Evolutionary conservation across 208 protist genomes (phyloP).

Genomic region (Trypanosomatidae sp.): DNA sequence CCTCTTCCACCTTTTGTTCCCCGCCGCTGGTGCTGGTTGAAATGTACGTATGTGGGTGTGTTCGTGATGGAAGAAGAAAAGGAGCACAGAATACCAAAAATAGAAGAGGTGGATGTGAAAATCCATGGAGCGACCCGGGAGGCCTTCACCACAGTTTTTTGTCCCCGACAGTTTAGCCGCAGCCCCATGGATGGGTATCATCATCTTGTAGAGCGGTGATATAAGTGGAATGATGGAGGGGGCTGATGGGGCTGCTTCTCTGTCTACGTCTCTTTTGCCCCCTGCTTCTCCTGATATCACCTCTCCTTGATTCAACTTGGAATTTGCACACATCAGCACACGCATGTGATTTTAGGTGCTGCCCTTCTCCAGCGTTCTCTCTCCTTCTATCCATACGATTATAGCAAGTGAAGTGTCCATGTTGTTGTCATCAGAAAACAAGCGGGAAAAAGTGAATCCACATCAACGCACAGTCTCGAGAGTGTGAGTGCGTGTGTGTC

Average conservation of each 20-base stretch:
- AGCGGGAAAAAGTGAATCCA: neutral
- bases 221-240: neutral
- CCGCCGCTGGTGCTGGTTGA: constrained; percentile 1
- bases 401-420: neutral
- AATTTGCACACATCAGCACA: neutral
- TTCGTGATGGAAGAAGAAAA: neutral
- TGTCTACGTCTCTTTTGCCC: neutral
- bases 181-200: neutral
- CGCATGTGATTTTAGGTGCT: constrained; percentile 1
- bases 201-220: neutral
- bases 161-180: neutral
- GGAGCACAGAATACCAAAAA: neutral
- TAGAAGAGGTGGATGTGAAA: neutral
- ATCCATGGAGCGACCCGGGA: neutral
- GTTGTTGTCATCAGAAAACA: neutral
- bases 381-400: neutral
- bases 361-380: neutral
- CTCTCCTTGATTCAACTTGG: neutral
- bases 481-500: neutral
- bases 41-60: neutral
- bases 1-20: neutral
- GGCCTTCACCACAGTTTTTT: neutral
- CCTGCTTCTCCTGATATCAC: neutral
- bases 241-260: neutral
- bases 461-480: neutral